Conservation (phyloP, 2,329 filamentous ascomycete species). For the Botrytis porri region DNA sequence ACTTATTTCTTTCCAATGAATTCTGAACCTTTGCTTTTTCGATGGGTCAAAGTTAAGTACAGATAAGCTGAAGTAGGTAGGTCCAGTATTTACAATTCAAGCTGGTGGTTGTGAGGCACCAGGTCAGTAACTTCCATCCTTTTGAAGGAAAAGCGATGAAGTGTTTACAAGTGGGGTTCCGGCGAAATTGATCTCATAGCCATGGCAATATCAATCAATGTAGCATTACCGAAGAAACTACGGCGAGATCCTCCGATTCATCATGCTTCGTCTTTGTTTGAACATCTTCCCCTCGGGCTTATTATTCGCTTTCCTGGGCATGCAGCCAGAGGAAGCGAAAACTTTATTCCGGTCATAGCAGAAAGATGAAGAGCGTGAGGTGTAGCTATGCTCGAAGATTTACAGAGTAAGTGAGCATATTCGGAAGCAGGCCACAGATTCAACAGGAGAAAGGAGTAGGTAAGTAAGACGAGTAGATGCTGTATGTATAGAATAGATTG, state of each 20-base stretch:
- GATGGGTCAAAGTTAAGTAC: not conserved
- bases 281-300: not conserved
- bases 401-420: not conserved
- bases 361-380: not conserved
- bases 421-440: not conserved
- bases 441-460: not conserved
- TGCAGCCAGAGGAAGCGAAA: slow-evolving; percentile 9
- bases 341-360: slow-evolving; percentile 13
- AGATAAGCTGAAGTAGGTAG: not conserved
- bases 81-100: not conserved
- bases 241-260: slow-evolving; percentile 17
- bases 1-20: not conserved
- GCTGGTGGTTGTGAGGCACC: not conserved
- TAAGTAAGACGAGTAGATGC: not conserved
- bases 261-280: not conserved
- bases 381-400: not conserved
- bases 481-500: not conserved
- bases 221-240: slow-evolving; percentile 15
- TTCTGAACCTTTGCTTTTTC: not conserved
- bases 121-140: not conserved
- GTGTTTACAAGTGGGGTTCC: slow-evolving; percentile 14
- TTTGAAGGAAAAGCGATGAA: not conserved
- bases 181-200: slow-evolving; percentile 14
- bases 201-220: not conserved
- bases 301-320: not conserved